phyloP scores from a whole-genome alignment of 1,284 basidiomycete species.

The Athelia psychrophila region DNA sequence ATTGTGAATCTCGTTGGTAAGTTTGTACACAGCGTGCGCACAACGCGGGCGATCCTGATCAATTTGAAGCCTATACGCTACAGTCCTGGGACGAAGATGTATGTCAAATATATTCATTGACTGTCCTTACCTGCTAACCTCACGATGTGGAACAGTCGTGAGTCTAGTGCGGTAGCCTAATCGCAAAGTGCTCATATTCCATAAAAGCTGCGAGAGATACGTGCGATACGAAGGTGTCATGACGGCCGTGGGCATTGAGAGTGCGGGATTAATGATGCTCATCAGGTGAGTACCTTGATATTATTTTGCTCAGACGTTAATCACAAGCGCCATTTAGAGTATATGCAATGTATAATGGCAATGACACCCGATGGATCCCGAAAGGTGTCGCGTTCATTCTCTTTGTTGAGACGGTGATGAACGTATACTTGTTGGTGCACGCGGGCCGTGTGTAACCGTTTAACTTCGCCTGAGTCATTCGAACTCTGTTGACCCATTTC shows the following conservation, averaged over 20 bases:
- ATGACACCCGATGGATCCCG: conserved; percentile 18
- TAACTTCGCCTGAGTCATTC: neutral
- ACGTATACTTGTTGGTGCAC: conserved; percentile 36
- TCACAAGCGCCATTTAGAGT: conserved; percentile 20
- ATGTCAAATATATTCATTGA: too few species aligned
- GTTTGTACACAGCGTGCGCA: conserved; percentile 11
- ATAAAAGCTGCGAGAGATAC: conserved; percentile 31
- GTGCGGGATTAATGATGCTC: conserved; percentile 43
- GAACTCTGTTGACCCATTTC: conserved; percentile 3
- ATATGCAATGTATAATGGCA: conserved; percentile 24
- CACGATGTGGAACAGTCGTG: too few species aligned
- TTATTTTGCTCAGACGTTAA: neutral
- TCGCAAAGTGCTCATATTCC: conserved; percentile 26
- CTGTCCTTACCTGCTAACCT: too few species aligned
- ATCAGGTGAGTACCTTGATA: conserved; percentile 32
- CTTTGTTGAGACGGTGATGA: conserved; percentile 29
- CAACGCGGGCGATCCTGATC: too few species aligned
- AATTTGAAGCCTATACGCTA: too few species aligned
- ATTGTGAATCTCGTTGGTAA: conserved; percentile 39
- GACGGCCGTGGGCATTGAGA: conserved; percentile 39
- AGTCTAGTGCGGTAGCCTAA: conserved; percentile 26
- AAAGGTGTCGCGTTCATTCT: conserved; percentile 23
- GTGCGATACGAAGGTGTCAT: conserved; percentile 44
- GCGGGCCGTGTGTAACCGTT: conserved; percentile 17
- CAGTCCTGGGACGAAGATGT: too few species aligned